Conservation (phyloP, 163 green algal genomes). For the Chlamydomonas reinhardtii region DNA sequence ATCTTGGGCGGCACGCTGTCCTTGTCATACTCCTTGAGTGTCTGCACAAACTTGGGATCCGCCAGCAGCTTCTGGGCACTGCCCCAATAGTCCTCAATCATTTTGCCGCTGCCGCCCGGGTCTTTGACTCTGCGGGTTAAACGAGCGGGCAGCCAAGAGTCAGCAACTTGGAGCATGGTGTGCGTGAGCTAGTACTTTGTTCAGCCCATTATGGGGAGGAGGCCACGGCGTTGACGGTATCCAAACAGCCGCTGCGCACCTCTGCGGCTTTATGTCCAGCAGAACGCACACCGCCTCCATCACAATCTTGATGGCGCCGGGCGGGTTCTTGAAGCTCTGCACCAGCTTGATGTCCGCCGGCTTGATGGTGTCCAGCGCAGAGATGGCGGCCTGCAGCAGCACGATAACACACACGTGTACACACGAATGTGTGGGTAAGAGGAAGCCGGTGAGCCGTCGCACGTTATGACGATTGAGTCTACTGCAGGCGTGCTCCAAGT, state of each 20-base stretch:
- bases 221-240: too few species aligned
- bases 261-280: conserved; percentile 82
- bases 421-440: not conserved
- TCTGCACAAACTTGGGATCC: conserved; percentile 75
- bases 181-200: too few species aligned
- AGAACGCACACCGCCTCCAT: conserved; percentile 88
- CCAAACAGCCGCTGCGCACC: too few species aligned
- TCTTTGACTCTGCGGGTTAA: conserved; percentile 59
- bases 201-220: too few species aligned
- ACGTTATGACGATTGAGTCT: too few species aligned
- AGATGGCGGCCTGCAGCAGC: conserved; percentile 53
- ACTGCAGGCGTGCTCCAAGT: too few species aligned
- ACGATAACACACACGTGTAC: too few species aligned
- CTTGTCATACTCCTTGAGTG: conserved; percentile 84
- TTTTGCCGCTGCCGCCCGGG: conserved; percentile 69
- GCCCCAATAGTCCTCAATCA: conserved; percentile 76
- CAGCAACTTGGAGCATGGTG: not conserved
- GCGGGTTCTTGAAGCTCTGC: conserved; percentile 81
- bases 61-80: conserved; percentile 64
- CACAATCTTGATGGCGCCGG: conserved; percentile 83
- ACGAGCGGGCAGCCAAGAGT: too few species aligned
- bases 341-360: conserved; percentile 85
- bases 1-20: conserved; percentile 80
- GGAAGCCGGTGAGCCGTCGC: too few species aligned
- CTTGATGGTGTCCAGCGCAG: conserved; percentile 86